Evolutionary conservation across 306 rosid species (phyloP), one percentile per base, ranked within the genome.

Genomic region (Rosa rugosa): DNA sequence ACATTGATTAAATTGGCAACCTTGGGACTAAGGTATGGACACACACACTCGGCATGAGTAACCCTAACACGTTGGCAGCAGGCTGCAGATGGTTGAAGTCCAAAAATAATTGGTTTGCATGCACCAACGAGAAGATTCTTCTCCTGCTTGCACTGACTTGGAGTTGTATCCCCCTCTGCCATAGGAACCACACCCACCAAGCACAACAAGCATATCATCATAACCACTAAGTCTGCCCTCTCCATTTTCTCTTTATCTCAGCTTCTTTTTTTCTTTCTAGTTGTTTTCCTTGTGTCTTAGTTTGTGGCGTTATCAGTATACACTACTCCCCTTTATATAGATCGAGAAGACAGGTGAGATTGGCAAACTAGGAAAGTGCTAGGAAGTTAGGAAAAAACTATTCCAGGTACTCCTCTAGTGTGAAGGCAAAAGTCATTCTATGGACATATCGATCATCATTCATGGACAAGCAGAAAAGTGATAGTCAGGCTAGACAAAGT

Each of bases 41-140:
- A 82, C 3, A 72, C 57, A 23, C 85, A 82, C 53, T 82, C 79
- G 0, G 20, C 4, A 36, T 82, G 82, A 47, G 64, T 66, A 49
- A 72, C 79, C 51, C 66, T 53, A 34, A 70, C 82, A 4, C 75
- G 49, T 59, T 72, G 45, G 79, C 85, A 82, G 38, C 82, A 82
- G 65, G 41, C 63, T 38, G 76, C 70, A 18, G 82, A 50, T 5
- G 82, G 85, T 4, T 27, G 44, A 47, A 25, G 50, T 56, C 86
- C 86, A 4, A 16, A 18, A 18, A 76, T 3, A 47, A 71, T 83
- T 6, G 59, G 22, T 41, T 75, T 27, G 49, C 83, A 83, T 6
- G 79, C 81, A 6, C 38, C 65, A 22, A 71, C 38, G 2, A 65
- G 46, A 3, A 40, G 62, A 23, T 31, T 11, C 75, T n/a, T 46